Evolutionary conservation across 768 basidiomycete genomes (phyloP).

Genomic region (Cytidiella melzeri): DNA sequence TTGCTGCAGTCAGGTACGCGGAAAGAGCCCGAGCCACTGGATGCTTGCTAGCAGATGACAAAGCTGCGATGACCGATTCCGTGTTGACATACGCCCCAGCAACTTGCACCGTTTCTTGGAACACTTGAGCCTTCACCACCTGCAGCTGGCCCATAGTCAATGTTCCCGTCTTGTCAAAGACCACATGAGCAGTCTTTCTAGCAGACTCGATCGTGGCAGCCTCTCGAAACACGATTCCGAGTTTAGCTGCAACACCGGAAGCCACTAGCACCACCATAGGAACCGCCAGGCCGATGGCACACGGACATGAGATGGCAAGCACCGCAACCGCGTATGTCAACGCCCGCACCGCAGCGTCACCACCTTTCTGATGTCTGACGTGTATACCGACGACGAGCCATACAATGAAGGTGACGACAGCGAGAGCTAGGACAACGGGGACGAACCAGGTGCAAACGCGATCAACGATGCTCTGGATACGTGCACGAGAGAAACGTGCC

Average conservation of each 20-base stretch:
- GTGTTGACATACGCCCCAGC: conserved; percentile 2
- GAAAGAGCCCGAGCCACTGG: conserved; percentile 31
- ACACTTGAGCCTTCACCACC: conserved; percentile 30
- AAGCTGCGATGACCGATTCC: conserved; percentile 18
- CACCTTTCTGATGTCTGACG: conserved; percentile 21
- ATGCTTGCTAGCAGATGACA: conserved; percentile 30
- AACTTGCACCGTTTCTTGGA: conserved; percentile 2
- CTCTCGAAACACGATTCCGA: conserved; percentile 29
- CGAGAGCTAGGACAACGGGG: conserved; percentile 38
- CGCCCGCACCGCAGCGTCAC: conserved; percentile 28
- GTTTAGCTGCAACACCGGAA: conserved; percentile 25
- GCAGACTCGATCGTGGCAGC: conserved; percentile 37
- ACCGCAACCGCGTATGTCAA: conserved; percentile 47
- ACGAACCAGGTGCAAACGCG: conserved; percentile 42
- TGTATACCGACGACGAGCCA: conserved; percentile 31
- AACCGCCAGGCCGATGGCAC: conserved; percentile 34
- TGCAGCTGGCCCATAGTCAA: conserved; percentile 38
- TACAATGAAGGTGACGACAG: conserved; percentile 31
- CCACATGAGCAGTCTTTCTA: conserved; percentile 36
- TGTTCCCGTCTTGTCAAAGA: conserved; percentile 60
- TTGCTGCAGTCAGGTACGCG: conserved; percentile 22
- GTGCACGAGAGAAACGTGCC: conserved; percentile 32
- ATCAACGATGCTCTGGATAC: conserved; percentile 44
- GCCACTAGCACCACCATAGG: conserved; percentile 32
- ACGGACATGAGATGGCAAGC: conserved; percentile 50